Evolutionary conservation across 176 grass and related monocot species (phyloP).

Genomic region (Puccinellia tenuiflora): DNA sequence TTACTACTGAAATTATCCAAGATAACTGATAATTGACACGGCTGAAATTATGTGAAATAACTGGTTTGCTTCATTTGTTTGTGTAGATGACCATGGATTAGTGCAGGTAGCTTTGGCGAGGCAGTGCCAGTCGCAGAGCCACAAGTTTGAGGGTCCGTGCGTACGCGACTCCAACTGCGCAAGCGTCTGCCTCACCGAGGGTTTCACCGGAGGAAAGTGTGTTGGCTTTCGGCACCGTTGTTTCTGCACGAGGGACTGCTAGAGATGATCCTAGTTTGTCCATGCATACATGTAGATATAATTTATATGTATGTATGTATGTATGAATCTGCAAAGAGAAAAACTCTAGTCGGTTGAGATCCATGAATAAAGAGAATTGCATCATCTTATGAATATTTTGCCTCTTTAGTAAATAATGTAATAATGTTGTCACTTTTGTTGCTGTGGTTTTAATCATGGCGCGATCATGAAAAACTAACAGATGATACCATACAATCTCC

Average conservation of each 20-base stretch:
- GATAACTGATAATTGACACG: no score
- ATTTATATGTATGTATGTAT: background rate
- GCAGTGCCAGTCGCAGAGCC: constrained; percentile 34
- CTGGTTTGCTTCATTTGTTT: background rate
- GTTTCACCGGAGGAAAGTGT: constrained; percentile 36
- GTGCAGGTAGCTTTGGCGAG: constrained; percentile 24
- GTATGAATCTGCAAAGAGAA: background rate
- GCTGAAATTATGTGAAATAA: background rate
- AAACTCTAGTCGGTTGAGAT: background rate
- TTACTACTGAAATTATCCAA: background rate
- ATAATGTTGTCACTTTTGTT: background rate
- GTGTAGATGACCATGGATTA: constrained; percentile 26
- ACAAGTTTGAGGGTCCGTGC: constrained; percentile 33
- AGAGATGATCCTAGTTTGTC: background rate
- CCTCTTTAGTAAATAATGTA: background rate
- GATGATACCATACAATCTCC: background rate
- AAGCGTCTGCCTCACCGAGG: constrained; percentile 42
- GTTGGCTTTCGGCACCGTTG: constrained; percentile 31
- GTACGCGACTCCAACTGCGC: constrained; percentile 24
- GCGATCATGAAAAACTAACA: background rate
- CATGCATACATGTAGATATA: background rate
- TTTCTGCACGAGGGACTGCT: constrained; percentile 36
- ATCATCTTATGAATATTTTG: background rate
- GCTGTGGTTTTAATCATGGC: background rate
- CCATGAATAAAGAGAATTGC: background rate